Evolutionary conservation across 208 protist species (phyloP).

Genomic region (Vickermania spadyakhi): DNA sequence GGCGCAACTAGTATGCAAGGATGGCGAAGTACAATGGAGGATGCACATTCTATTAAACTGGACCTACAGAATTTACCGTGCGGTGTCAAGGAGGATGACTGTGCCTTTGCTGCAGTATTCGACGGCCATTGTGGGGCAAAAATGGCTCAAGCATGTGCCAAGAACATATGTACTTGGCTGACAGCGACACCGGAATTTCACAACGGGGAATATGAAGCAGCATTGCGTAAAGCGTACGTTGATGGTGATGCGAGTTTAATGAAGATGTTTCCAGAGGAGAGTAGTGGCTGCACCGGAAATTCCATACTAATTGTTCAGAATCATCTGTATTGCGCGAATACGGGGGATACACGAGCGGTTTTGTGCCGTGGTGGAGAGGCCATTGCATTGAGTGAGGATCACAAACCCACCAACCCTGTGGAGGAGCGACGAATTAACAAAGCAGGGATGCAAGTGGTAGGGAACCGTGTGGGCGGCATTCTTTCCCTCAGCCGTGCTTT

Average conservation of each 20-base stretch:
- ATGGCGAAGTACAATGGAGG: constrained; percentile 88
- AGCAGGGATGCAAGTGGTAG: constrained; percentile 87
- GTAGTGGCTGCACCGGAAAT: constrained; percentile 80
- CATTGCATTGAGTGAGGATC: constrained; percentile 90
- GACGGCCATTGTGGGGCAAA: constrained; percentile 85
- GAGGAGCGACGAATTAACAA: constrained; percentile 82
- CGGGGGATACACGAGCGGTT: constrained; percentile 89
- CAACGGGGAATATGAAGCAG: constrained; percentile 53
- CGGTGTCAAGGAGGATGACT: constrained; percentile 55
- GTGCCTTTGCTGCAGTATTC: constrained; percentile 75
- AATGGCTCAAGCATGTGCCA: constrained; percentile 68
- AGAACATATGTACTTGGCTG: constrained; percentile 66
- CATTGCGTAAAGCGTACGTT: constrained; percentile 59
- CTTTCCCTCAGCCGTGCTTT: constrained; percentile 93
- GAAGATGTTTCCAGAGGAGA: constrained; percentile 60
- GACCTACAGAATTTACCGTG: constrained; percentile 62
- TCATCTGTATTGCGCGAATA: constrained; percentile 91
- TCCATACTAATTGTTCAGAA: constrained; percentile 76
- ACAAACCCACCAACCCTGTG: constrained; percentile 85
- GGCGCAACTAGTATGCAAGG: constrained; percentile 89
- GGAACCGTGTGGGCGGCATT: constrained; percentile 90
- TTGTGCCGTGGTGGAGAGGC: constrained; percentile 78
- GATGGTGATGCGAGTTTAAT: constrained; percentile 57
- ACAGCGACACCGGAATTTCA: constrained; percentile 40
- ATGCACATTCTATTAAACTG: constrained; percentile 80